Percentiles rank a stretch among this genome's conserved stretches.
Conservation (phyloP, 495 filamentous ascomycete genomes). For the Penicillium bialowiezense region DNA sequence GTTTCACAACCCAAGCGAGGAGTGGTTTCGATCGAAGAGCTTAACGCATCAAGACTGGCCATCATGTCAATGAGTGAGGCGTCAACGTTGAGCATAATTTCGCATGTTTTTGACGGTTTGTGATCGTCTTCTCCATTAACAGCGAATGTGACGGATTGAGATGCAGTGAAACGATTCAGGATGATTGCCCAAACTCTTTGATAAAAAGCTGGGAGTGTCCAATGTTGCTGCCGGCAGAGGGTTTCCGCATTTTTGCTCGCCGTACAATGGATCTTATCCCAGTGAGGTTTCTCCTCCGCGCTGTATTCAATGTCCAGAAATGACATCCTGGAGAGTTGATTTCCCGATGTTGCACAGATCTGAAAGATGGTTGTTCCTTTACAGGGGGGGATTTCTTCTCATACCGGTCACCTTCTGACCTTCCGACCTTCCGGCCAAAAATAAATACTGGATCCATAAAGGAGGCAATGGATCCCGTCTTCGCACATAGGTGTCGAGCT, state of each 20-base stretch:
- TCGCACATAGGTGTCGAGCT: too few relatives aligned
- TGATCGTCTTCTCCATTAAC: background rate
- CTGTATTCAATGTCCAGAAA: too few relatives aligned
- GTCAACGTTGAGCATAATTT: background rate
- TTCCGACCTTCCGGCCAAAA: too few relatives aligned
- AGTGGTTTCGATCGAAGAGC: background rate
- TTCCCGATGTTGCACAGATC: too few relatives aligned
- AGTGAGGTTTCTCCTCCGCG: background rate
- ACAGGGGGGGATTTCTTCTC: too few relatives aligned
- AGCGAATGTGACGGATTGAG: background rate
- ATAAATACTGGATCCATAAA: too few relatives aligned
- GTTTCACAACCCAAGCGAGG: too few relatives aligned
- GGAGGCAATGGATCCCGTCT: too few relatives aligned
- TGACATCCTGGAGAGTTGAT: too few relatives aligned
- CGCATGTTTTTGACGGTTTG: background rate
- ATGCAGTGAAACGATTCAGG: background rate
- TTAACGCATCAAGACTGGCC: background rate
- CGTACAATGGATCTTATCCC: background rate
- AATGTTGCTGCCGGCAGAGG: background rate
- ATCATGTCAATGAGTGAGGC: background rate
- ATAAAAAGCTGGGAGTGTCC: background rate
- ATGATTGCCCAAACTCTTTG: background rate
- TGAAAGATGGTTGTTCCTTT: too few relatives aligned
- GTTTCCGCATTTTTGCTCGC: background rate
- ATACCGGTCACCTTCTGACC: too few relatives aligned